These are phyloP conservation scores for Yamadazyma friedrichii DNA, from an alignment of 1,139 yeast species.

Conservation along the genomic window DNA sequence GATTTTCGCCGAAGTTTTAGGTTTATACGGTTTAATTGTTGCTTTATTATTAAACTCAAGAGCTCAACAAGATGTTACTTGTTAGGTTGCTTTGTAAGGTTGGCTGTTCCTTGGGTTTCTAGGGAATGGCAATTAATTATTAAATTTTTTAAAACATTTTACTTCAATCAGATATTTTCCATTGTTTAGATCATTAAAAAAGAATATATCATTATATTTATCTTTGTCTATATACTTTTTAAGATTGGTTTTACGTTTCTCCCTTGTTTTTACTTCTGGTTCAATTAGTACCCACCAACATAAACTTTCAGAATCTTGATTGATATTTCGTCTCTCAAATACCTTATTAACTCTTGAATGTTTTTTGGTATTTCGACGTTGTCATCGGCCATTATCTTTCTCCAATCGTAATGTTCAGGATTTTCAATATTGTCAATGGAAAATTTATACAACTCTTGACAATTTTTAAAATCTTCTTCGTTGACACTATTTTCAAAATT, in stretches of 20 bases:
- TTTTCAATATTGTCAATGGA: slow-evolving; percentile 18
- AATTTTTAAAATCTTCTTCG: slow-evolving; percentile 26
- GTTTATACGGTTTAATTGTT: slow-evolving; percentile 95
- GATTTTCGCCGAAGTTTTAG: slow-evolving; percentile 97
- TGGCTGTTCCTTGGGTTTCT: too few species aligned
- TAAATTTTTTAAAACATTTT: neutral
- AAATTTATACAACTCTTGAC: slow-evolving; percentile 32
- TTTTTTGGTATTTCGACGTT: slow-evolving; percentile 21
- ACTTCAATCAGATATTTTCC: neutral
- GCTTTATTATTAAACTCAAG: slow-evolving; percentile 96
- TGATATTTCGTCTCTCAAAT: slow-evolving; percentile 33
- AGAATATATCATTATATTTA: neutral
- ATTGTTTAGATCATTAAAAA: slow-evolving; percentile 2
- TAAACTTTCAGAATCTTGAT: slow-evolving; percentile 41
- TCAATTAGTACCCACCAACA: slow-evolving; percentile 14
- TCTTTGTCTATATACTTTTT: neutral
- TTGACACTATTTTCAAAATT: slow-evolving; percentile 30
- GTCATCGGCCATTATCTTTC: slow-evolving; percentile 16
- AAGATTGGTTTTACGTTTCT: slow-evolving; percentile 9
- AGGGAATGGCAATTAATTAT: too few species aligned
- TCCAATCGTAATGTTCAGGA: slow-evolving; percentile 26
- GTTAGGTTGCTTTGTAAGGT: slow-evolving; percentile 41
- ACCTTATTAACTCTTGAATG: slow-evolving; percentile 23
- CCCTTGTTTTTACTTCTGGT: too few species aligned
- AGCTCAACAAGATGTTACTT: slow-evolving; percentile 87